A percentile compares a stretch with the other conserved stretches of the same genome.
These are phyloP conservation scores for Ceratobasidium sp. DNA, from an alignment of 1,284 basidiomycete species.

Conservation along the genomic window DNA sequence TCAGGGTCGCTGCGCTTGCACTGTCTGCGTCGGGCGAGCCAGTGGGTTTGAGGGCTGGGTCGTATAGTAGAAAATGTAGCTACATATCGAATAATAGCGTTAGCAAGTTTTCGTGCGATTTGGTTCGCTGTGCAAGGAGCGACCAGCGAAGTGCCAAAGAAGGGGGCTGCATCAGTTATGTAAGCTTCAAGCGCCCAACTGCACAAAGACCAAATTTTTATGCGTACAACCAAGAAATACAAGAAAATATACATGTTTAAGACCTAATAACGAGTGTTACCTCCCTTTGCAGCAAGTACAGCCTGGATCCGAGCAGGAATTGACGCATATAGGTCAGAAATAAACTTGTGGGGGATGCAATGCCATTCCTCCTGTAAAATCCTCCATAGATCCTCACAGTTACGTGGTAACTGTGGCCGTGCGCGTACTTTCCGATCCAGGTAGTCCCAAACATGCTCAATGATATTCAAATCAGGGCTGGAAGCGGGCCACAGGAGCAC, in stretches of 20 bases:
- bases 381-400: constrained; percentile 5
- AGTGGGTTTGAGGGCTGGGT: no score
- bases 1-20: no score
- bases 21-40: no score
- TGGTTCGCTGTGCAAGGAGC: no score
- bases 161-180: no score
- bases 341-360: background rate
- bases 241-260: background rate
- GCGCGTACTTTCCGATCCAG: background rate
- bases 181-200: no score
- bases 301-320: constrained; percentile 11
- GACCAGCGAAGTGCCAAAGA: no score
- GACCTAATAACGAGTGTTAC: constrained; percentile 26
- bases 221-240: background rate
- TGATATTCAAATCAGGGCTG: constrained; percentile 26
- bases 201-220: no score
- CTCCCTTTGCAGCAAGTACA: constrained; percentile 22
- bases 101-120: no score
- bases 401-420: background rate
- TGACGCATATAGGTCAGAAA: constrained; percentile 10
- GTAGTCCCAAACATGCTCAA: constrained; percentile 36
- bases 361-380: constrained; percentile 6
- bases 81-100: no score
- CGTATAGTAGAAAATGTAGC: no score
- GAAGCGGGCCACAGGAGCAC: constrained; percentile 16